Evolutionary conservation across 1,139 yeast genomes (phyloP).

Genomic region (Pichia sp.): DNA sequence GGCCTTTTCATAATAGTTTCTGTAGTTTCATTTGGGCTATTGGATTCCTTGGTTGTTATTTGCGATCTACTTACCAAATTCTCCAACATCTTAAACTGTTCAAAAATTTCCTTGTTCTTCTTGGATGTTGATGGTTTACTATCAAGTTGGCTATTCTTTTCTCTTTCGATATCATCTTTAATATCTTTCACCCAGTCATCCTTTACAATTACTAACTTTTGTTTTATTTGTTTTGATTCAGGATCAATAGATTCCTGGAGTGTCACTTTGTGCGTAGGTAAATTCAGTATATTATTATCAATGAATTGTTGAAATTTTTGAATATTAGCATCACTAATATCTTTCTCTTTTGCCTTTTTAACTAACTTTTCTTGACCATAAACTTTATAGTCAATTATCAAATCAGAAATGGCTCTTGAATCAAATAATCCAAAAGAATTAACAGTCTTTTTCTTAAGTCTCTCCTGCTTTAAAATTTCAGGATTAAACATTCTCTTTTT

Average conservation of each 20-base stretch:
- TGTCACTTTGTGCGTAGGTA: conserved; percentile 24
- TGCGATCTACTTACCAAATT: conserved; percentile 17
- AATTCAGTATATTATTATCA: conserved; percentile 16
- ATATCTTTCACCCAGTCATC: conserved; percentile 17
- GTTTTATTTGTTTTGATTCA: conserved; percentile 17
- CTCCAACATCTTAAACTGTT: conserved; percentile 18
- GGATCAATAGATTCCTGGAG: conserved; percentile 13
- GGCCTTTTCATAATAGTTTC: conserved; percentile 15
- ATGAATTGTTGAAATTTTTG: conserved; percentile 15
- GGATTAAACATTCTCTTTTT: conserved; percentile 9
- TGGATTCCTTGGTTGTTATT: conserved; percentile 6
- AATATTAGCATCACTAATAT: conserved; percentile 17
- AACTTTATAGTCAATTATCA: conserved; percentile 20
- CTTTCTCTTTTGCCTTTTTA: conserved; percentile 10
- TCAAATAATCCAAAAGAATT: conserved; percentile 19
- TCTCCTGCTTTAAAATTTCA: conserved; percentile 9
- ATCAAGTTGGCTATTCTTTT: not conserved
- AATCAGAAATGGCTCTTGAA: conserved; percentile 17
- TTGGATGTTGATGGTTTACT: conserved; percentile 2
- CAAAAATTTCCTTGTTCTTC: conserved; percentile 13
- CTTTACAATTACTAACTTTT: conserved; percentile 21
- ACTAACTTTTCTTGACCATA: conserved; percentile 7
- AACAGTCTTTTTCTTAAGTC: conserved; percentile 2
- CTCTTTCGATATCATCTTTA: conserved; percentile 9
- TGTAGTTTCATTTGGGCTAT: conserved; percentile 4